Evolutionary conservation across 176 grass and related monocot genomes (phyloP), one percentile per base, ranked within the genome.

Genomic region (Zea mays): DNA sequence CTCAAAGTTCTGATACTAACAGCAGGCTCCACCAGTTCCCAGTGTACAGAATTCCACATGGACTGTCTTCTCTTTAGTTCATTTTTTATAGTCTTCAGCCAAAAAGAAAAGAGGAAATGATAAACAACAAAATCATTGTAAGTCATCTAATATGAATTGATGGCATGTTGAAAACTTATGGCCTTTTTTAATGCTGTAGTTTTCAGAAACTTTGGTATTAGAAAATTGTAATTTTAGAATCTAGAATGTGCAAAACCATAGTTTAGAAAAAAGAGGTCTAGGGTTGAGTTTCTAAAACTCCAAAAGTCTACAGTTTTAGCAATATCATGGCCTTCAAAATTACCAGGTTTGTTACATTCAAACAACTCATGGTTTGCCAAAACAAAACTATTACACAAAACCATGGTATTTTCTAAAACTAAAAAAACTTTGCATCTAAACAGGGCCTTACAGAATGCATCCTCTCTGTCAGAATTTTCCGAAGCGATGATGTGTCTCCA

Each of bases 31-130:
- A 92, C 85, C 76, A 94, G 56, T 84, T 94, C 95, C 95, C 89
- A 98, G 55, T 94, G 57, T 65, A 98, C 87, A 58, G 91, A 88
- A 48, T 64, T 85, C 91, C 95, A 98, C 73, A 83, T 84, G 65
- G 89, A 78, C 75, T 98, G 89, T 58, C 91, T 94, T 85, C 72
- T 88, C 77, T 94, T 98, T 37, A 98, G 54, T 78, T 94, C 95
- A 88, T 98, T 98, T 84, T 94, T 98, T 72, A 98, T 73, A 60
- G 80, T 81, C 91, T 94, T 81, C 43, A 81, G 44, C 52, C 8
- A 33, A 73, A 78, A 82, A 79, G 16, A 76, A 48, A 36, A 67
- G 9, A 57, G 14, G 27, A 69, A 68, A 58, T 50, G 50, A 76
- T 88, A 78, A 70, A 85, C 27, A 69, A 71, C 10, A 74, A 43